phyloP scores from a whole-genome alignment of 495 filamentous ascomycete species.

The Astrothelium macrocarpum region DNA sequence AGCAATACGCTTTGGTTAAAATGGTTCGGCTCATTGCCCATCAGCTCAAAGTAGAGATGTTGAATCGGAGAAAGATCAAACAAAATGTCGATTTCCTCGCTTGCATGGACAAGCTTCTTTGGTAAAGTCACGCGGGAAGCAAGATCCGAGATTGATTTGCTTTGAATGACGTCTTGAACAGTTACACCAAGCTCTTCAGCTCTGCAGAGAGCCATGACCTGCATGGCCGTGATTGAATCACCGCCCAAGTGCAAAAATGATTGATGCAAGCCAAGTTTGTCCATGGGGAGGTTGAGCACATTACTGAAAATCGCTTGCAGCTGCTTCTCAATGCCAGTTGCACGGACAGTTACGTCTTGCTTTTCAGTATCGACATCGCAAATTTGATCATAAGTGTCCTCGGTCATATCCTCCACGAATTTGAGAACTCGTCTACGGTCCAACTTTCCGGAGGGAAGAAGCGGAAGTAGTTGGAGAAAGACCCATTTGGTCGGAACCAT shows the following conservation, averaged over 20 bases:
- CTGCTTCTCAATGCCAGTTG: constrained; percentile 14
- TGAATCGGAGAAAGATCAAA: constrained; percentile 68
- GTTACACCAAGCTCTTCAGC: constrained; percentile 17
- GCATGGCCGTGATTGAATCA: constrained; percentile 24
- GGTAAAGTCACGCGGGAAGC: constrained; percentile 9
- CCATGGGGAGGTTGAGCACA: constrained; percentile 15
- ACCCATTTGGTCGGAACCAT: constrained; percentile 22
- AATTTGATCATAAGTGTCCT: constrained; percentile 13
- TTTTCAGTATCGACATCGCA: constrained; percentile 8
- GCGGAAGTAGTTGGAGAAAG: constrained; percentile 15
- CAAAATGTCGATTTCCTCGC: constrained; percentile 30
- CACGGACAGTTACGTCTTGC: background rate
- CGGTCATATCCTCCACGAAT: constrained; percentile 19
- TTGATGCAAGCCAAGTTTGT: constrained; percentile 16
- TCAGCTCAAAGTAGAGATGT: constrained; percentile 53
- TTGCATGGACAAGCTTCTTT: constrained; percentile 7
- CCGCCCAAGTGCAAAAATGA: constrained; percentile 24
- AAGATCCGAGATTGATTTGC: constrained; percentile 18
- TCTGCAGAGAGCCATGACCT: constrained; percentile 19
- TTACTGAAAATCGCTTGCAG: constrained; percentile 18
- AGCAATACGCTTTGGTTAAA: constrained; percentile 66
- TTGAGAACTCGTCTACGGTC: constrained; percentile 16
- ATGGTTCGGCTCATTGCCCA: constrained; percentile 48
- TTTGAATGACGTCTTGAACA: constrained; percentile 23
- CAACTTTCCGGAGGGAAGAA: constrained; percentile 23